phyloP scores from a whole-genome alignment of 768 basidiomycete species.

The Terana coerulea region DNA sequence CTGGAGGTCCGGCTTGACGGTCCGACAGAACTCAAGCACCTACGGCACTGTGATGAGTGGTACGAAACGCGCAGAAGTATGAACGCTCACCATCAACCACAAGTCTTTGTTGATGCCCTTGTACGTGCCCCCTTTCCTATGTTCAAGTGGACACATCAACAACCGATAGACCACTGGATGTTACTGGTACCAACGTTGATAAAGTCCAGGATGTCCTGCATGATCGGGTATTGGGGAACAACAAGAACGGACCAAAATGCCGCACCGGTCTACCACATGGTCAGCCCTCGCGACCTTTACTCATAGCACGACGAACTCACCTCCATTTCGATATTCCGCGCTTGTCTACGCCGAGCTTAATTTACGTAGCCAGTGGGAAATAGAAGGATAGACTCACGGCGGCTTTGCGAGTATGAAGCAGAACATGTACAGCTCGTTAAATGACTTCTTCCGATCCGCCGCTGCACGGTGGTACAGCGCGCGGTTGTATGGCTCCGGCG shows the following conservation, averaged over 20 bases:
- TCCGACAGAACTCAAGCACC: slow-evolving; percentile 76
- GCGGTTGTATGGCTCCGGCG: slow-evolving; percentile 52
- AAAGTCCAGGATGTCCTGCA: slow-evolving; percentile 61
- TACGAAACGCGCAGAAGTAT: background rate
- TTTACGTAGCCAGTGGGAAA: background rate
- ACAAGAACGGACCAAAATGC: slow-evolving; percentile 78
- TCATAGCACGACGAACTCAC: slow-evolving; percentile 42
- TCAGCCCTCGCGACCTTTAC: background rate
- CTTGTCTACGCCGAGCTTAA: too few relatives aligned
- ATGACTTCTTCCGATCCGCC: slow-evolving; percentile 45
- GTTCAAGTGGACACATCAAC: background rate
- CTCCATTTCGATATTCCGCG: slow-evolving; percentile 80
- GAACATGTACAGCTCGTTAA: slow-evolving; percentile 64
- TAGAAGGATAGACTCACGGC: slow-evolving; percentile 44
- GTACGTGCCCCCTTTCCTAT: slow-evolving; percentile 51
- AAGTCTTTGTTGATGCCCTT: slow-evolving; percentile 82
- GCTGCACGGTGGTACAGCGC: slow-evolving; percentile 47
- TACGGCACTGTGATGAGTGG: slow-evolving; percentile 24
- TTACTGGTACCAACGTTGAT: slow-evolving; percentile 47
- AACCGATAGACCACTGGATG: background rate
- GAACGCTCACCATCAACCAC: slow-evolving; percentile 70
- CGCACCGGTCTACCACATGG: slow-evolving; percentile 49
- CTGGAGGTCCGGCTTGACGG: slow-evolving; percentile 52
- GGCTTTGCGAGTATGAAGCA: slow-evolving; percentile 71
- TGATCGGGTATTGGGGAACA: slow-evolving; percentile 60